Percentiles rank a stretch among this genome's conserved stretches.
These are phyloP conservation scores for Psophocarpus tetragonolobus DNA, from an alignment of 306 rosid genomes.

Conservation along the genomic window DNA sequence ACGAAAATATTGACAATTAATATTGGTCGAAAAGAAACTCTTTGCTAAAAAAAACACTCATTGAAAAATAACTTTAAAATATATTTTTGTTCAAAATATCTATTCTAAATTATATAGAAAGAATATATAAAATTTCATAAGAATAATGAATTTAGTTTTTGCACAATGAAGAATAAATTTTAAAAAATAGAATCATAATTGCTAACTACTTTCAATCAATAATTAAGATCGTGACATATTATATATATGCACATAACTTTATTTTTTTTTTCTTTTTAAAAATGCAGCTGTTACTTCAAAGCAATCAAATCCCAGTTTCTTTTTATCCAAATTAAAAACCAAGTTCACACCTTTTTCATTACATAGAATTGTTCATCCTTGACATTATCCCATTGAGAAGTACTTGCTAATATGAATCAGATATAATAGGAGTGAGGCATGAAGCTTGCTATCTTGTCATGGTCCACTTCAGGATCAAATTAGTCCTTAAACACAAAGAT, in stretches of 20 bases:
- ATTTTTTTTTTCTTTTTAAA: not conserved
- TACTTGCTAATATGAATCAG: not conserved
- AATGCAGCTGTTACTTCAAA: not conserved
- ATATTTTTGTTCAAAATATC: not conserved
- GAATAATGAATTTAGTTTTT: not conserved
- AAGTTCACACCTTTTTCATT: not conserved
- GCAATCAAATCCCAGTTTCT: not conserved
- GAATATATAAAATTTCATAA: not conserved
- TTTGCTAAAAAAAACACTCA: not conserved
- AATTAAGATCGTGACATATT: not conserved
- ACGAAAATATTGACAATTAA: too few species aligned
- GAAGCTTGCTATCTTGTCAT: slow-evolving; percentile 43
- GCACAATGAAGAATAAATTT: not conserved
- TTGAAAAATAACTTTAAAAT: not conserved
- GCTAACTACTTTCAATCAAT: not conserved
- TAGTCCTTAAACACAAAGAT: slow-evolving; percentile 39
- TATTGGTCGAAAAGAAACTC: too few species aligned
- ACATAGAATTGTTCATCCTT: not conserved
- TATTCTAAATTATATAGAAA: not conserved
- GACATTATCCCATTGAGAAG: not conserved
- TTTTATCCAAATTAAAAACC: not conserved
- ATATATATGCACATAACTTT: not conserved
- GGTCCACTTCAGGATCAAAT: slow-evolving; percentile 35
- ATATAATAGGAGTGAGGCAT: not conserved
- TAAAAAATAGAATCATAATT: not conserved